Percentiles rank a stretch among this genome's conserved stretches.
These are phyloP conservation scores for Cytospora piceicola DNA, from an alignment of 2,329 filamentous ascomycete species.

Conservation along the genomic window DNA sequence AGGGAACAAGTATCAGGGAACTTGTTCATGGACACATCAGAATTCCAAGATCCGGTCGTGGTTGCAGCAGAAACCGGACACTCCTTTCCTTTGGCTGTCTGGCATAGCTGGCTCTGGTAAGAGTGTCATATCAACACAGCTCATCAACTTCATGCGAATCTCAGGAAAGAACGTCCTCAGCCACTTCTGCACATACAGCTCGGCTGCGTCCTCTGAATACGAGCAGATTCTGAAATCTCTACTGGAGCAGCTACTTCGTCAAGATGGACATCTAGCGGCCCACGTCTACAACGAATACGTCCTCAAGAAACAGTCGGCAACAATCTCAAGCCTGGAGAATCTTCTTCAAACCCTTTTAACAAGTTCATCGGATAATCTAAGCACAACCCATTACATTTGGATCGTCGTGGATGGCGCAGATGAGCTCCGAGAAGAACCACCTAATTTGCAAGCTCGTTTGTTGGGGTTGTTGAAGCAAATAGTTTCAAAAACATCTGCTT, in stretches of 20 bases:
- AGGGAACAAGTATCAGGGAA: slow-evolving; percentile 37
- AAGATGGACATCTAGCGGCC: slow-evolving; percentile 34
- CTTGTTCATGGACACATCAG: slow-evolving; percentile 41
- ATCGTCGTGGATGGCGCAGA: slow-evolving; percentile 40
- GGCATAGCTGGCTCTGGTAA: slow-evolving; percentile 44
- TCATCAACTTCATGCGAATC: slow-evolving; percentile 38
- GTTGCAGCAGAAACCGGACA: slow-evolving; percentile 33
- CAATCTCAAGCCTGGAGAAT: slow-evolving; percentile 33
- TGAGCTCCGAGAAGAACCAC: slow-evolving; percentile 31
- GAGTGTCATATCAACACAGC: slow-evolving; percentile 39
- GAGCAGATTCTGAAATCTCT: slow-evolving; percentile 40
- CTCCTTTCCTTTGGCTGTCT: slow-evolving; percentile 39
- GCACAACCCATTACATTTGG: slow-evolving; percentile 32
- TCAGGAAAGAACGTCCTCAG: slow-evolving; percentile 30
- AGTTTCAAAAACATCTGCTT: slow-evolving; percentile 9
- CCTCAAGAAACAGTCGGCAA: slow-evolving; percentile 33
- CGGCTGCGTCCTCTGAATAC: slow-evolving; percentile 40
- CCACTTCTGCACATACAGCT: slow-evolving; percentile 43
- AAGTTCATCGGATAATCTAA: slow-evolving; percentile 23
- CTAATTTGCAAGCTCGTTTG: slow-evolving; percentile 28
- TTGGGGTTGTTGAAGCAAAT: slow-evolving; percentile 31
- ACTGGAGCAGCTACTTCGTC: slow-evolving; percentile 38
- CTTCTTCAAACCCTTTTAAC: slow-evolving; percentile 31
- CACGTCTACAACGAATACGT: slow-evolving; percentile 36
- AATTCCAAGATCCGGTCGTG: slow-evolving; percentile 37